These are phyloP conservation scores for Eutypa lata DNA, from an alignment of 2,329 filamentous ascomycete genomes.

Conservation along the genomic window DNA sequence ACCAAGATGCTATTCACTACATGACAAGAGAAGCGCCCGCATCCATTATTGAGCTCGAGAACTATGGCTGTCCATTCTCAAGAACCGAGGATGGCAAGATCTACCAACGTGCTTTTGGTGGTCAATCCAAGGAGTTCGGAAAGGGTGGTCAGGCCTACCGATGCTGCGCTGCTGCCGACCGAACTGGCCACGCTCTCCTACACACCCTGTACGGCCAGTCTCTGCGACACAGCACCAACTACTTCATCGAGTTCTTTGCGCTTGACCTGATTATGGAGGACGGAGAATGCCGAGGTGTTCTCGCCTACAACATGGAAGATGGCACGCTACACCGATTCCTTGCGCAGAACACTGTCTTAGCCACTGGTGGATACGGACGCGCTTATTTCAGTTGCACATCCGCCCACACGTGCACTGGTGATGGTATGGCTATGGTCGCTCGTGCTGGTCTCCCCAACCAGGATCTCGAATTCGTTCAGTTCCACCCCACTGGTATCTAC, in stretches of 20 bases:
- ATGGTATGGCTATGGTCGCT: slow-evolving; percentile 99
- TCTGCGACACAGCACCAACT: slow-evolving; percentile 96
- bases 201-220: slow-evolving; percentile 99
- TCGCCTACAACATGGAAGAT: slow-evolving; percentile 98
- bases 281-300: slow-evolving; percentile 91
- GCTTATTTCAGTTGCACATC: slow-evolving; percentile 98
- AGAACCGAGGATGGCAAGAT: slow-evolving; percentile 96
- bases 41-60: slow-evolving; percentile 91
- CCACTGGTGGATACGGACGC: slow-evolving; percentile 95
- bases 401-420: slow-evolving; percentile 96
- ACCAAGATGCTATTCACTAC: slow-evolving; percentile 97
- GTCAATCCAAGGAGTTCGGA: slow-evolving; percentile 90
- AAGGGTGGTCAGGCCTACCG: slow-evolving; percentile 98
- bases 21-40: slow-evolving; percentile 94
- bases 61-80: slow-evolving; percentile 96
- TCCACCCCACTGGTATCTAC: slow-evolving; percentile 99
- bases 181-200: slow-evolving; percentile 94
- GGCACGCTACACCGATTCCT: slow-evolving; percentile 96
- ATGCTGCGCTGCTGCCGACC: slow-evolving; percentile 92
- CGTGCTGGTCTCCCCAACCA: slow-evolving; percentile 97
- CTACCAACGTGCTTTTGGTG: slow-evolving; percentile 98
- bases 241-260: slow-evolving; percentile 99
- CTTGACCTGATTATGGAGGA: slow-evolving; percentile 97
- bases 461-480: slow-evolving; percentile 99
- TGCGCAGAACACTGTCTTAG: slow-evolving; percentile 92